Evolutionary conservation across 139 green algal species (phyloP), one percentile per base, ranked within the genome.

Genomic region (Trebouxia sp.): DNA sequence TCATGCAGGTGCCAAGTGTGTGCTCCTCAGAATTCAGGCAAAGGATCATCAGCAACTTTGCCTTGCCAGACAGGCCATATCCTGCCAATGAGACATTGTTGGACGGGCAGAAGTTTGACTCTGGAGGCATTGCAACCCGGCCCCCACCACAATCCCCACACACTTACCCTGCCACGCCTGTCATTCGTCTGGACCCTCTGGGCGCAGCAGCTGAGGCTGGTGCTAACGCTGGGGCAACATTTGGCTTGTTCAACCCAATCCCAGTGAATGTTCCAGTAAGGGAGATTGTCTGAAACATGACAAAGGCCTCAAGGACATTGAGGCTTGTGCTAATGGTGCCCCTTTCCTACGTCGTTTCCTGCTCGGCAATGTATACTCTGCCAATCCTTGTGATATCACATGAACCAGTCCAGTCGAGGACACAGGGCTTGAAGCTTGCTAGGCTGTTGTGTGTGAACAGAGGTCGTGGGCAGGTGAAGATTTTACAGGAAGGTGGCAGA

Each of bases 1-100:
- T 24, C 43, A 42, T 75, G 37, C 72, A 88, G 82, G 50, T 89
- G 58, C 85, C 85, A 26, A 28, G 30, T 24, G 69, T 62, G 6
- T 86, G 79, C 26, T 79, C 70, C 7, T 38, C 41, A 32, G 82
- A 72, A 1, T 89, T 84, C 78, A 82, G 67, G 28, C 12, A 70
- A 24, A 47, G 58, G 32, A 85, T 89, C 53, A 48, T 45, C 1
- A 75, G 42, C 7, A 75, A 82, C 45, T 89, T 89, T 82, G 51
- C 74, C 5, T 28, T 65, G 69, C 69, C 74, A 30, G 47, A 65
- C 28, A 42, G 35, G 47, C 42, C 45, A 65, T 65, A 67, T 32
- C 74, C 74, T 3, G 42, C 42, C 47, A 47, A 6, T 43, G 47
- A 65, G 47, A 65, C 28, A 22, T 28, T 79, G 14, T 14, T 79